These are phyloP conservation scores for Hyphodiscus hymeniophilus DNA, from an alignment of 495 filamentous ascomycete genomes.

Conservation along the genomic window DNA sequence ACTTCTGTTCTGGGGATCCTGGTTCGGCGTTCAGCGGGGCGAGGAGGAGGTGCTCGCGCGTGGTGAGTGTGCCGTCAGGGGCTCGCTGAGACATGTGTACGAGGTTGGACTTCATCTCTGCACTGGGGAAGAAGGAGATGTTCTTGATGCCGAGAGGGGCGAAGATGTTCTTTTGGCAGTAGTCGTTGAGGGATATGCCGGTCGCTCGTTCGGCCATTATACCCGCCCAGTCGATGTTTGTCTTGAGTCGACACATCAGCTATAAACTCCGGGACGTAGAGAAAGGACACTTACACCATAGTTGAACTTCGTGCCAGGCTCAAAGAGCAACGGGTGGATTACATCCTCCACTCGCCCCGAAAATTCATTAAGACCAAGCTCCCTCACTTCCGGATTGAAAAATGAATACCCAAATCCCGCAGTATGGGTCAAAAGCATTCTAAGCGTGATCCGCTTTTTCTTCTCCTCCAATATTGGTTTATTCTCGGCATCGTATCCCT, in stretches of 20 bases:
- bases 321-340: slow-evolving; percentile 40
- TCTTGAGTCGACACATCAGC: slow-evolving; percentile 21
- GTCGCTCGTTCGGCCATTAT: slow-evolving; percentile 44
- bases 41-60: slow-evolving; percentile 40
- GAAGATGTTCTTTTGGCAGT: slow-evolving; percentile 49
- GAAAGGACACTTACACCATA: slow-evolving; percentile 41
- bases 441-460: slow-evolving; percentile 46
- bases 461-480: slow-evolving; percentile 36
- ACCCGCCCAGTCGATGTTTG: slow-evolving; percentile 55
- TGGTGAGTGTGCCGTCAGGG: slow-evolving; percentile 30
- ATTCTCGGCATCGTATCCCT: slow-evolving; percentile 30
- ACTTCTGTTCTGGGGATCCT: slow-evolving; percentile 24
- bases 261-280: background rate
- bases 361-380: slow-evolving; percentile 47
- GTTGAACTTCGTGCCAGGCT: slow-evolving; percentile 48
- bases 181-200: slow-evolving; percentile 42
- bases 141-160: slow-evolving; percentile 43
- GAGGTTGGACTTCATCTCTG: slow-evolving; percentile 40
- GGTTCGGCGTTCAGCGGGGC: slow-evolving; percentile 30
- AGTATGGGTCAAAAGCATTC: slow-evolving; percentile 56
- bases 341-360: slow-evolving; percentile 35
- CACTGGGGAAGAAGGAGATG: slow-evolving; percentile 45
- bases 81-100: slow-evolving; percentile 41
- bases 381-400: slow-evolving; percentile 41
- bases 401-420: slow-evolving; percentile 45